Percentiles rank a stretch among this genome's conserved stretches.
Conservation (phyloP, 495 filamentous ascomycete species). For the Niebla homalea region DNA sequence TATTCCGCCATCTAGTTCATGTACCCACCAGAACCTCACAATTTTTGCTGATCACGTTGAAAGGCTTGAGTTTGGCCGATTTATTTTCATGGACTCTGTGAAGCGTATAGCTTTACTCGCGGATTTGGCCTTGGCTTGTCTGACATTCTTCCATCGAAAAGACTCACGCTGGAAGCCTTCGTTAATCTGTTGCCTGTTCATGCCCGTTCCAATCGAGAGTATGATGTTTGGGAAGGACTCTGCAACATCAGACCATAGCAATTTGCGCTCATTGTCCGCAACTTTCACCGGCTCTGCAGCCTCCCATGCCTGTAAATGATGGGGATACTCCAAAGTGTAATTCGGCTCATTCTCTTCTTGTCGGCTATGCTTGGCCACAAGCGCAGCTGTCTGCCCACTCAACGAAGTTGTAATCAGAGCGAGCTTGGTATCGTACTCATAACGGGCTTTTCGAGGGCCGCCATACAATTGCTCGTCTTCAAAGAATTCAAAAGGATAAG, state of each 20-base stretch:
- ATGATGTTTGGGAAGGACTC: constrained; percentile 24
- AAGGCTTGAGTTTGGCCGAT: background rate
- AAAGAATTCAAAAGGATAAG: background rate
- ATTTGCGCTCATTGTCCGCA: constrained; percentile 25
- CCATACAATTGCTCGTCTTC: no score
- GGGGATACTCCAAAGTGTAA: background rate
- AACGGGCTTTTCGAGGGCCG: background rate
- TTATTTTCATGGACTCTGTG: background rate
- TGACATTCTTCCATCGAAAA: no score
- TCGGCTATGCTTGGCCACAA: constrained; percentile 42
- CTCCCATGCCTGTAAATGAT: constrained; percentile 28
- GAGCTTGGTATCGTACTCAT: constrained; percentile 25
- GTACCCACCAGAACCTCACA: constrained; percentile 6
- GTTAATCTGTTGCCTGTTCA: background rate
- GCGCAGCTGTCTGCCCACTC: constrained; percentile 22
- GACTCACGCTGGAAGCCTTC: background rate
- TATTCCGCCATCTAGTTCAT: background rate
- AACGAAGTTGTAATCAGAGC: constrained; percentile 33
- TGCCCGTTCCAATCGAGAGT: constrained; percentile 26
- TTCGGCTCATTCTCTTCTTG: constrained; percentile 2
- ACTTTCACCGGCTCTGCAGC: constrained; percentile 21
- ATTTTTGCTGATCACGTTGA: background rate
- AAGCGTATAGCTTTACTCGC: background rate
- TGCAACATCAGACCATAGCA: constrained; percentile 24
- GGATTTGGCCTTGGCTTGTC: background rate